These are phyloP conservation scores for Ophiostoma perfectum DNA, from an alignment of 2,329 filamentous ascomycete species.

Conservation along the genomic window DNA sequence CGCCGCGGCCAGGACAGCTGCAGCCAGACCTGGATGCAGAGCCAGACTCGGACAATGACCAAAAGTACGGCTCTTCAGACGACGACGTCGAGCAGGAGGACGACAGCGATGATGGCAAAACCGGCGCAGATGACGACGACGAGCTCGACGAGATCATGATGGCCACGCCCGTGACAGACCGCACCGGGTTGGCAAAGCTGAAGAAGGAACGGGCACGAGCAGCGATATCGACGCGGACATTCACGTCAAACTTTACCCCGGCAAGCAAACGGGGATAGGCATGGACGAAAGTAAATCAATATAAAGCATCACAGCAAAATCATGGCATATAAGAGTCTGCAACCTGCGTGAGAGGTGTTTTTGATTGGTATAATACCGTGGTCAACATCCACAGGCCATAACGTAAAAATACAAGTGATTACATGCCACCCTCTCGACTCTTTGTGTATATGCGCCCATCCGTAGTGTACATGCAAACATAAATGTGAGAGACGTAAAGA, in stretches of 20 bases:
- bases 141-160: constrained; percentile 92
- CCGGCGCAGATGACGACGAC: constrained; percentile 56
- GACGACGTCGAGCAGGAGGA: constrained; percentile 9
- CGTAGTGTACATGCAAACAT: neutral
- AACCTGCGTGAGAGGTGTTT: neutral
- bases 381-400: neutral
- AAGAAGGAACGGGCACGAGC: constrained; percentile 51
- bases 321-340: too few species aligned
- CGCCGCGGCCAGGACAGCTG: constrained; percentile 52
- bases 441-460: neutral
- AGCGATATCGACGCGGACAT: constrained; percentile 46
- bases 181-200: constrained; percentile 59
- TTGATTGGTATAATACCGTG: neutral
- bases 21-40: constrained; percentile 61
- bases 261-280: constrained; percentile 45
- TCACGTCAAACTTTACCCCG: constrained; percentile 45
- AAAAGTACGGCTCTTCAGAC: constrained; percentile 19
- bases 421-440: neutral
- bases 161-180: constrained; percentile 82
- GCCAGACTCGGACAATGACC: constrained; percentile 62
- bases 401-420: constrained; percentile 5
- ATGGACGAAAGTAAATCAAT: neutral
- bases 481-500: neutral
- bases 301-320: neutral
- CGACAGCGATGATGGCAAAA: constrained; percentile 37